Conservation (phyloP, 371 early-diverging fungal species). For the Capillidium rhysosporum region DNA sequence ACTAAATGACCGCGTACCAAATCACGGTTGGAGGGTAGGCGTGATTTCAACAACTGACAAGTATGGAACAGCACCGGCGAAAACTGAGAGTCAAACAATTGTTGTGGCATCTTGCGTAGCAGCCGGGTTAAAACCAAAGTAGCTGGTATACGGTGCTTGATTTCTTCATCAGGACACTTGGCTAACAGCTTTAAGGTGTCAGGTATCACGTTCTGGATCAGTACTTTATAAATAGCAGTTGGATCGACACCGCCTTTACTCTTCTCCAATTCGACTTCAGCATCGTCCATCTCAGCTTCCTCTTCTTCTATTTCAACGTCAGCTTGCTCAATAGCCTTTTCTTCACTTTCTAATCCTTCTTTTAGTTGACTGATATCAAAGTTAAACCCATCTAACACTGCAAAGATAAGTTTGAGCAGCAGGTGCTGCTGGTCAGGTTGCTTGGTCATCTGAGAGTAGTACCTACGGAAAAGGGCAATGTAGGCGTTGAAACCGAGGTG, state of each 20-base stretch:
- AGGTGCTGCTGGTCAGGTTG: slow-evolving; percentile 49
- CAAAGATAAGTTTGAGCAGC: slow-evolving; percentile 51
- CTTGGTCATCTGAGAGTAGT: slow-evolving; percentile 39
- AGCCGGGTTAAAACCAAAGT: slow-evolving; percentile 70
- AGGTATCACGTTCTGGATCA: slow-evolving; percentile 54
- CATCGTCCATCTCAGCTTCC: slow-evolving; percentile 9
- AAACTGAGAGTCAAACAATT: slow-evolving; percentile 48
- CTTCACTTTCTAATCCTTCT: slow-evolving; percentile 15
- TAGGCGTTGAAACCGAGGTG: slow-evolving; percentile 69
- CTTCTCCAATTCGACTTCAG: slow-evolving; percentile 12
- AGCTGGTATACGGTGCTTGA: slow-evolving; percentile 65
- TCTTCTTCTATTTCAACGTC: slow-evolving; percentile 15
- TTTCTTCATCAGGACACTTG: slow-evolving; percentile 43
- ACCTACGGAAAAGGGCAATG: slow-evolving; percentile 44
- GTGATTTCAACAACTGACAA: slow-evolving; percentile 65
- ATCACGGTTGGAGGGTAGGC: slow-evolving; percentile 69
- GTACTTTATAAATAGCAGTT: slow-evolving; percentile 34
- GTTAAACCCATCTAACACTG: slow-evolving; percentile 75
- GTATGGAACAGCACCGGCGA: slow-evolving; percentile 68
- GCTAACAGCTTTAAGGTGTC: slow-evolving; percentile 46
- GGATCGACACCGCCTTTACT: slow-evolving; percentile 7
- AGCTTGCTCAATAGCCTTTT: slow-evolving; percentile 15
- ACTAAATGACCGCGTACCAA: slow-evolving; percentile 62
- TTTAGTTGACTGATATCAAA: slow-evolving; percentile 47
- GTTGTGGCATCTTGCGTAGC: slow-evolving; percentile 52